These are phyloP conservation scores for Clarireedia homoeocarpa DNA, from an alignment of 2,329 filamentous ascomycete species.

Conservation along the genomic window DNA sequence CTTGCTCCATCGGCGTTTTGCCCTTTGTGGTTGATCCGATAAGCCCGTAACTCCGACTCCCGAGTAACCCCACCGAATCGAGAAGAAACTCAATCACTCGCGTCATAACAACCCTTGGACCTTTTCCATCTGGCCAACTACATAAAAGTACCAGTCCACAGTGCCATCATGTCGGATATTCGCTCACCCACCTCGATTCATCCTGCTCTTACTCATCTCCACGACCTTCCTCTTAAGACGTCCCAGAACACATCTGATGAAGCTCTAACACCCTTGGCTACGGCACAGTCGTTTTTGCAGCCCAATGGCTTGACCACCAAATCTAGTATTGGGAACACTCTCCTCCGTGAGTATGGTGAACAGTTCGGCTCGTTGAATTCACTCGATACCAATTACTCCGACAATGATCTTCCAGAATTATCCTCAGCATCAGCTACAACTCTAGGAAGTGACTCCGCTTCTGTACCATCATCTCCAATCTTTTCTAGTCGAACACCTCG, in stretches of 20 bases:
- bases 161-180: conserved; percentile 33
- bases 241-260: conserved; percentile 23
- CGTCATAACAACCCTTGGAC: no score
- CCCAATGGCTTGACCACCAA: conserved; percentile 26
- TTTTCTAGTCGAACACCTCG: conserved; percentile 17
- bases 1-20: not conserved
- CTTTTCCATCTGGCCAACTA: not conserved
- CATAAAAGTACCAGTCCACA: not conserved
- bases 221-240: conserved; percentile 10
- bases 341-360: conserved; percentile 36
- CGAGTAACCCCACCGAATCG: no score
- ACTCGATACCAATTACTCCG: conserved; percentile 16
- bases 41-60: not conserved
- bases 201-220: conserved; percentile 39
- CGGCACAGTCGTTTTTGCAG: conserved; percentile 16
- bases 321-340: conserved; percentile 30
- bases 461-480: conserved; percentile 23
- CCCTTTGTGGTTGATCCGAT: not conserved
- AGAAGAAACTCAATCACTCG: no score
- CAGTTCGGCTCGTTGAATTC: conserved; percentile 35
- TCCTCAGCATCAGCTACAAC: conserved; percentile 20
- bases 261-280: conserved; percentile 12
- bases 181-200: conserved; percentile 43
- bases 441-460: conserved; percentile 24
- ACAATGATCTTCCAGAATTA: conserved; percentile 23